Evolutionary conservation across 1,284 basidiomycete species (phyloP).

Genomic region (Ustilago sp.): DNA sequence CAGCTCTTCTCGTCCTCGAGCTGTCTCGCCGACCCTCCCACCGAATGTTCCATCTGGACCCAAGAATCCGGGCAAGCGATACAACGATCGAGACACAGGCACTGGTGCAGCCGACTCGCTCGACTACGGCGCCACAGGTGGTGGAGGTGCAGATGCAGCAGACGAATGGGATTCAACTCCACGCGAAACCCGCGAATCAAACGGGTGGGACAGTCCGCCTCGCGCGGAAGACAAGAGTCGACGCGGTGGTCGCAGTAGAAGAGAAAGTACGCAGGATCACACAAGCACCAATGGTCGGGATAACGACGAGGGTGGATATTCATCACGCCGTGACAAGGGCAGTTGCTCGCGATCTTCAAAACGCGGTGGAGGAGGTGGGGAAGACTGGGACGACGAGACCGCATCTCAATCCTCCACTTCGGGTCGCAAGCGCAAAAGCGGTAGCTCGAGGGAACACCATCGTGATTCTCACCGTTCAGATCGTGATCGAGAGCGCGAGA

Average conservation of each 20-base stretch:
- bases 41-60: slow-evolving; percentile 58
- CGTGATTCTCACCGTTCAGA: slow-evolving; percentile 17
- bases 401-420: slow-evolving; percentile 35
- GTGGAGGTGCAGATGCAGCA: slow-evolving; percentile 22
- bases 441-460: slow-evolving; percentile 20
- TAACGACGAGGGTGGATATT: slow-evolving; percentile 9
- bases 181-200: slow-evolving; percentile 4
- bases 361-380: slow-evolving; percentile 5
- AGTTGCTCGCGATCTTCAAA: slow-evolving; percentile 19
- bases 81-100: slow-evolving; percentile 65
- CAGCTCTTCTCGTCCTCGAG: slow-evolving; percentile 21
- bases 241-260: slow-evolving; percentile 13
- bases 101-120: slow-evolving; percentile 59
- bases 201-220: slow-evolving; percentile 19
- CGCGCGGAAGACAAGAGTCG: slow-evolving; percentile 11
- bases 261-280: slow-evolving; percentile 24
- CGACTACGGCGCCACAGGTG: slow-evolving; percentile 63
- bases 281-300: slow-evolving; percentile 6
- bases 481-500: slow-evolving; percentile 30
- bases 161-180: slow-evolving; percentile 25
- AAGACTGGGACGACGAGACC: slow-evolving; percentile 37
- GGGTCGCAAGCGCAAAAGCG: slow-evolving; percentile 10
- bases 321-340: slow-evolving; percentile 5
- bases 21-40: slow-evolving; percentile 43
- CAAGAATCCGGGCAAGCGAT: slow-evolving; percentile 55